Percentiles rank a stretch among this genome's conserved stretches.
phyloP scores from a whole-genome alignment of 805 yeast species.

The Jamesozyma rosinii region DNA sequence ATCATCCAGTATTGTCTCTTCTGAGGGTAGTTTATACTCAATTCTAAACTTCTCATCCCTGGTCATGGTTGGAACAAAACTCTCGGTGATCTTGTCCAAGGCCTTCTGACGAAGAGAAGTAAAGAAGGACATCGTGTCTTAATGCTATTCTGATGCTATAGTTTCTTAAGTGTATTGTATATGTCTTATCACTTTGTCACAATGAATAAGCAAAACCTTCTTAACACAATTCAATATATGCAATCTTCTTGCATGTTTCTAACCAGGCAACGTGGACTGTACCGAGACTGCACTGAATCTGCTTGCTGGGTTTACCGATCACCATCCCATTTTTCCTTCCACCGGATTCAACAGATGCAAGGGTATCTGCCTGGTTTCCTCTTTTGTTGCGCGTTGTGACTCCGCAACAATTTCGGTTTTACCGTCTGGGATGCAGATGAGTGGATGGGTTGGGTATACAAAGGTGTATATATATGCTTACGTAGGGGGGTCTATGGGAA shows the following conservation, averaged over 20 bases:
- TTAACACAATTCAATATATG: no score
- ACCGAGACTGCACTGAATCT: no score
- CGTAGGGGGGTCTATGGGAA: background rate
- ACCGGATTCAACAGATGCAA: background rate
- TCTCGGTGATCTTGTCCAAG: slow-evolving; percentile 33
- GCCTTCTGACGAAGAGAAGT: slow-evolving; percentile 39
- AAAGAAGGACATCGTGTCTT: slow-evolving; percentile 37
- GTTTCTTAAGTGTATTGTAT: no score
- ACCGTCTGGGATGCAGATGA: background rate
- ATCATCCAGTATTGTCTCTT: slow-evolving; percentile 57
- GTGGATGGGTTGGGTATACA: background rate
- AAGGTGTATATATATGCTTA: background rate
- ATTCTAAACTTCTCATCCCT: slow-evolving; percentile 63
- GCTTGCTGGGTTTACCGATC: no score
- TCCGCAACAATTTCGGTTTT: background rate
- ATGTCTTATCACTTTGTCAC: no score
- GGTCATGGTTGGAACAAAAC: slow-evolving; percentile 36
- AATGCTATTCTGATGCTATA: background rate
- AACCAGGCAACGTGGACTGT: no score
- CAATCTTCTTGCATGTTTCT: no score
- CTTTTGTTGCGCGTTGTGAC: no score
- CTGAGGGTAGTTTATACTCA: slow-evolving; percentile 62
- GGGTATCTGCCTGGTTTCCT: background rate
- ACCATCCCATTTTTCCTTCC: background rate
- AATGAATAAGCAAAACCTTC: no score